A percentile compares a stretch with the other conserved stretches of the same genome.
Evolutionary conservation across 805 yeast genomes (phyloP).

Genomic region (Isabelozyma rhagii): DNA sequence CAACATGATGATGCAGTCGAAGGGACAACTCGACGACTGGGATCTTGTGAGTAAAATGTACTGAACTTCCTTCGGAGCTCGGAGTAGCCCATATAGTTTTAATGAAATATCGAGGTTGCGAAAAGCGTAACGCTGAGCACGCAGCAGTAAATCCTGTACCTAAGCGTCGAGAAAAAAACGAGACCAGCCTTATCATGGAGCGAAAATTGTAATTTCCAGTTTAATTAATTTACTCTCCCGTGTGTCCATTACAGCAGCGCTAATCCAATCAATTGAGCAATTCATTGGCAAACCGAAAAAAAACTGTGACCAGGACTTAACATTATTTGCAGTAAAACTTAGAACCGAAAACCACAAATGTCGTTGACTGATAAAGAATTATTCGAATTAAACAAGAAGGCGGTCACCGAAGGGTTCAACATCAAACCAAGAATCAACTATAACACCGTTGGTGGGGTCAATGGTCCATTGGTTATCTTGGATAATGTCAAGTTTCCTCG

Average conservation of each 20-base stretch:
- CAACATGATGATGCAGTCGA: conserved; percentile 16
- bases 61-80: neutral
- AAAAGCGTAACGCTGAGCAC: neutral
- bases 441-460: conserved; percentile 97
- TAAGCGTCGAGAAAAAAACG: neutral
- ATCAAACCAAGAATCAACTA: conserved; percentile 88
- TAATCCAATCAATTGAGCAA: neutral
- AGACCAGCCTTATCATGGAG: neutral
- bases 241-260: neutral
- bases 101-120: too few relatives aligned
- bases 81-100: neutral
- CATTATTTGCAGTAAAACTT: neutral
- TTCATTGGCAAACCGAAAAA: neutral
- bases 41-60: conserved; percentile 31
- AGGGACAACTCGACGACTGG: conserved; percentile 29
- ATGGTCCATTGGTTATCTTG: conserved; percentile 90
- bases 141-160: neutral
- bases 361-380: conserved; percentile 41
- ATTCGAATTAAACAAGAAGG: conserved; percentile 82
- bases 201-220: neutral
- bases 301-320: too few relatives aligned
- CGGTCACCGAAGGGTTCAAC: conserved; percentile 88
- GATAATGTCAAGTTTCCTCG: conserved; percentile 54
- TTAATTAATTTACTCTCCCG: neutral
- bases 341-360: neutral